Conservation (phyloP, 2,329 filamentous ascomycete genomes). For the Ilyonectria sp. region DNA sequence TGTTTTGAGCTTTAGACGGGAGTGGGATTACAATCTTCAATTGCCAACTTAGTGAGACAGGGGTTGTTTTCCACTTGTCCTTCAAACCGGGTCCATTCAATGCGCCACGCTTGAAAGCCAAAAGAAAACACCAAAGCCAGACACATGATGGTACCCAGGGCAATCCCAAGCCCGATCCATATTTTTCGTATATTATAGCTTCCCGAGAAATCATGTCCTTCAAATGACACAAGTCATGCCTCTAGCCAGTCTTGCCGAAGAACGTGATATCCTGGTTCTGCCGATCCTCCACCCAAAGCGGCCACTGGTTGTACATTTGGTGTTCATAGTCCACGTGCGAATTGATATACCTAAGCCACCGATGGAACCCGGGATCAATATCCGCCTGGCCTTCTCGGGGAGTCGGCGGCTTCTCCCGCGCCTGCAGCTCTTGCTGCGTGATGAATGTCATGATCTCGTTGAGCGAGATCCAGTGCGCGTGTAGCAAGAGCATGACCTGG, state of each 20-base stretch:
- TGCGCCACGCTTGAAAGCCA: constrained; percentile 27
- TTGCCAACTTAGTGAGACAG: neutral
- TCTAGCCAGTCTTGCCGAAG: constrained; percentile 56
- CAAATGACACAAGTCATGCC: neutral
- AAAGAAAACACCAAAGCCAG: neutral
- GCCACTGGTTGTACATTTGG: constrained; percentile 66
- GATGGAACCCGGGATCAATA: constrained; percentile 61
- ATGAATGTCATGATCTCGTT: constrained; percentile 69
- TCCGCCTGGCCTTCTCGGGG: constrained; percentile 35
- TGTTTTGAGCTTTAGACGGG: neutral
- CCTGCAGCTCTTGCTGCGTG: constrained; percentile 58
- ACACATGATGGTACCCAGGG: neutral
- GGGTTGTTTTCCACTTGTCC: neutral
- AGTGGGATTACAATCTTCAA: neutral
- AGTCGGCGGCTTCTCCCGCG: constrained; percentile 50
- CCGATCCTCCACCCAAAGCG: constrained; percentile 68
- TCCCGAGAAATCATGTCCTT: neutral
- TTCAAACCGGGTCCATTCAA: constrained; percentile 13
- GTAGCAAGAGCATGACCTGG: constrained; percentile 64
- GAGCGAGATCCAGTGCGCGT: constrained; percentile 69
- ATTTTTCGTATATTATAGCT: neutral
- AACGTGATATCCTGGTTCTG: constrained; percentile 61
- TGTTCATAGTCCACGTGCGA: constrained; percentile 61
- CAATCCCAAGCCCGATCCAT: neutral
- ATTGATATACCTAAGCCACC: constrained; percentile 69